phyloP scores from a whole-genome alignment of 805 yeast species.

The Barnettozyma botsteinii region DNA sequence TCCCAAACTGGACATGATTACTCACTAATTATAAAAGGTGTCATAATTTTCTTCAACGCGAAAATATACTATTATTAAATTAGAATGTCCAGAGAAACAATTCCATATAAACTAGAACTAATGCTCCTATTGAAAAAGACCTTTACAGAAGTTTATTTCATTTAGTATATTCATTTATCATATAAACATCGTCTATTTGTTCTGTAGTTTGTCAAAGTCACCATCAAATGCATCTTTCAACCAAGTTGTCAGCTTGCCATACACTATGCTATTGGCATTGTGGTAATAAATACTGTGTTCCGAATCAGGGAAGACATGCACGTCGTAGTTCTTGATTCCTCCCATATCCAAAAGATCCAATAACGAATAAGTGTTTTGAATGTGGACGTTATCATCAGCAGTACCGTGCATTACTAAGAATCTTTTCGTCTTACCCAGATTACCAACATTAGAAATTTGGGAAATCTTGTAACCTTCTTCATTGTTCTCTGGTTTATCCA shows the following conservation, averaged over 20 bases:
- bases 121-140: no score
- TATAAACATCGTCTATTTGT: neutral
- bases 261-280: constrained; percentile 63
- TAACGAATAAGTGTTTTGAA: constrained; percentile 79
- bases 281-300: constrained; percentile 71
- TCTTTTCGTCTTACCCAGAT: constrained; percentile 51
- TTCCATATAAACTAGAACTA: no score
- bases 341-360: constrained; percentile 67
- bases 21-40: no score
- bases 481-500: constrained; percentile 76
- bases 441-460: constrained; percentile 49
- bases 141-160: no score
- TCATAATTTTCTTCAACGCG: no score
- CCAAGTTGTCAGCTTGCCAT: constrained; percentile 65
- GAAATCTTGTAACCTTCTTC: constrained; percentile 55
- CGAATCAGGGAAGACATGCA: constrained; percentile 76
- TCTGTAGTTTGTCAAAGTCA: constrained; percentile 29
- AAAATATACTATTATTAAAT: no score
- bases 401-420: constrained; percentile 94
- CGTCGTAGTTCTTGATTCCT: constrained; percentile 75
- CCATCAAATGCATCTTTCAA: constrained; percentile 55
- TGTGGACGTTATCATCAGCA: constrained; percentile 96
- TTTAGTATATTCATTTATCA: neutral
- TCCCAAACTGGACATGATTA: neutral
- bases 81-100: no score